Evolutionary conservation across 371 early-diverging fungal species (phyloP).

Genomic region (Parasitella parasitica): DNA sequence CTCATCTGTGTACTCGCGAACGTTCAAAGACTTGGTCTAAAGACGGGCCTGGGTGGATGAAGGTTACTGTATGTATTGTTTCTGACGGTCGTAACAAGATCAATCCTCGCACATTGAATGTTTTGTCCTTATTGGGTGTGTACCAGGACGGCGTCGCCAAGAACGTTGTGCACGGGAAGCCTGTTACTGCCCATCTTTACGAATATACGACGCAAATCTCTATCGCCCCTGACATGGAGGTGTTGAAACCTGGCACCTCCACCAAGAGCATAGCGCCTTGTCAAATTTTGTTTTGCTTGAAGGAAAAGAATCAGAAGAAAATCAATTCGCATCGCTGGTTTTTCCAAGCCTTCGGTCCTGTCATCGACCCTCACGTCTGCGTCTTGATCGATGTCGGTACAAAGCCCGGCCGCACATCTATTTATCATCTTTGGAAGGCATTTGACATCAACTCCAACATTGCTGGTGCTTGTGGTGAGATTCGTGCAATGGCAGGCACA

Average conservation of each 20-base stretch:
- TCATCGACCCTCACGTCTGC: constrained; percentile 84
- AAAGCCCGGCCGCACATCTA: constrained; percentile 74
- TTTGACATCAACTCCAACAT: constrained; percentile 87
- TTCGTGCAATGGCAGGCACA: constrained; percentile 82
- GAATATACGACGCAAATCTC: constrained; percentile 90
- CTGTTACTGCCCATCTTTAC: constrained; percentile 84
- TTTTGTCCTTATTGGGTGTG: constrained; percentile 86
- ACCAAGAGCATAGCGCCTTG: constrained; percentile 78
- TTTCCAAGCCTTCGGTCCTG: constrained; percentile 88
- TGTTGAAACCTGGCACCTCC: constrained; percentile 45
- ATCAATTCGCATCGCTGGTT: constrained; percentile 97
- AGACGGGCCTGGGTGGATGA: constrained; percentile 75
- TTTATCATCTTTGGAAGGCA: constrained; percentile 92
- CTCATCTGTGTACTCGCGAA: constrained; percentile 79
- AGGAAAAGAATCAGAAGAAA: constrained; percentile 86
- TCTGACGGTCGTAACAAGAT: constrained; percentile 81
- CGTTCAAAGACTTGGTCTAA: constrained; percentile 72
- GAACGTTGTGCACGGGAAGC: constrained; percentile 63
- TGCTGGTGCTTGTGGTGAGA: constrained; percentile 96
- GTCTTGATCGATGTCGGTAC: constrained; percentile 93
- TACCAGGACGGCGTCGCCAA: constrained; percentile 91
- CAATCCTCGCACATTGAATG: constrained; percentile 73
- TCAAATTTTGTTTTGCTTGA: constrained; percentile 89
- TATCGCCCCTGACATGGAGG: constrained; percentile 66
- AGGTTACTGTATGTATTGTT: constrained; percentile 88